phyloP scores from a whole-genome alignment of 306 rosid genomes.

The Dalbergia cultrata region DNA sequence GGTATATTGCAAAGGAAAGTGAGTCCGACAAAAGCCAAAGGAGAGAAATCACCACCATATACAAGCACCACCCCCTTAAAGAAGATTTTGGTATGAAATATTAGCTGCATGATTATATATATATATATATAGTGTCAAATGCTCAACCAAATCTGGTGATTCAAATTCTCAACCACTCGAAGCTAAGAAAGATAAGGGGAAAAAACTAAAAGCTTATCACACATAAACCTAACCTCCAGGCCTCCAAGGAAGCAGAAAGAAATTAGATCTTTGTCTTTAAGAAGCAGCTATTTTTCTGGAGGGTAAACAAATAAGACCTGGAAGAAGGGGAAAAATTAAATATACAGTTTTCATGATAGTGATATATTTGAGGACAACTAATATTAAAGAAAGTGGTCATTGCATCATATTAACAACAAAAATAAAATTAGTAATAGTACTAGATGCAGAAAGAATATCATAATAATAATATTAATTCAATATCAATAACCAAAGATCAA shows the following conservation, averaged over 20 bases:
- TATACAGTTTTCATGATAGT: conserved; percentile 9
- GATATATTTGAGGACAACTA: conserved; percentile 31
- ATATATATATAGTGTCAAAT: neutral
- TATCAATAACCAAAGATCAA: conserved; percentile 53
- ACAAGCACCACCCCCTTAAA: neutral
- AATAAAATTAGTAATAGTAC: neutral
- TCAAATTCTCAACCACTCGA: no score
- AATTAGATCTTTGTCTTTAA: conserved; percentile 87
- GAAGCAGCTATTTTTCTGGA: conserved; percentile 92
- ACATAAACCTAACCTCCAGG: conserved; percentile 76
- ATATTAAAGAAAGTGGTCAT: conserved; percentile 4
- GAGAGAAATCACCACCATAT: neutral
- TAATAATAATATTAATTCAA: conserved; percentile 19
- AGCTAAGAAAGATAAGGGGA: neutral
- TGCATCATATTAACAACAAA: neutral
- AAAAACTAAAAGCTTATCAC: conserved; percentile 34
- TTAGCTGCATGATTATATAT: conserved; percentile 16
- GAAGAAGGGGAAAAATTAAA: conserved; percentile 8
- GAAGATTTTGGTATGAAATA: neutral
- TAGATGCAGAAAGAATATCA: conserved; percentile 13
- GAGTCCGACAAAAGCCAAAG: conserved; percentile 46
- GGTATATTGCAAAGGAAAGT: neutral
- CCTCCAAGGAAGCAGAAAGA: conserved; percentile 99
- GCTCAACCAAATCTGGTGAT: conserved; percentile 4
- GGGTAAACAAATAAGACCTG: conserved; percentile 98